Base-by-base conservation (phyloP, 2,329 filamentous ascomycete species). In the Phialophora verrucosa region DNA sequence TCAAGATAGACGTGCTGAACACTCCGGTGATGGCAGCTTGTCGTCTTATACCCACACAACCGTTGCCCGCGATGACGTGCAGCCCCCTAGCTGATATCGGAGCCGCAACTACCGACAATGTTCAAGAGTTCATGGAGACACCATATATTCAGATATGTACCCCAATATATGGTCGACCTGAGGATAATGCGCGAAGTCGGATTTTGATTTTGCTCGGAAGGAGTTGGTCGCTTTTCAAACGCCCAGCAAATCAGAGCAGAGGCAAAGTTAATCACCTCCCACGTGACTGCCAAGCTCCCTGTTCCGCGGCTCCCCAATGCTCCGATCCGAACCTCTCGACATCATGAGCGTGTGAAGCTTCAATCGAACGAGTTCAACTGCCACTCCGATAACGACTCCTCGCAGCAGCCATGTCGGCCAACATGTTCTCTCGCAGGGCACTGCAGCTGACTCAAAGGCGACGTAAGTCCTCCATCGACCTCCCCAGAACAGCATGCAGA, bases 341-440 rank as follows among this genome's bases (percentile, higher is more conserved):
- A 62, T 62, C 49, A 62, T 56, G 59, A 58, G 44, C 61, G 44
- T 32, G 23, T 11, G 11, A 20, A 55, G 53, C 53, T 55, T n/a
- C 53, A 4, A 35, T 31, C 29, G 29, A 25, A 25, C 14, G 4
- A 44, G 38, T 29, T 55, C 27, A 20, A 14, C 53, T 31, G 29
- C 27, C 53, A 55, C 29, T 53, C 29, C 32, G 49, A 47, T 20
- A 14, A 27, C 50, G 29, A 57, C 53, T 50, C 25, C 25, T 42
- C 12, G 53, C 53, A 54, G 49, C 59, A 56, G 56, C 31, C 32
- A 73, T 70, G 61, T 63, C 69, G 38, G 62, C 69, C 75, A 80
- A 64, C 54, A 82, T 83, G 81, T 75, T 82, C 71, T 79, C 80
- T 62, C 81, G 82, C 72, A 80, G 81, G 75, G 74, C 81, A 74